A percentile compares a stretch with the other conserved stretches of the same genome.
phyloP scores from a whole-genome alignment of 139 green algal species.

The Chlamydomonas applanata region DNA sequence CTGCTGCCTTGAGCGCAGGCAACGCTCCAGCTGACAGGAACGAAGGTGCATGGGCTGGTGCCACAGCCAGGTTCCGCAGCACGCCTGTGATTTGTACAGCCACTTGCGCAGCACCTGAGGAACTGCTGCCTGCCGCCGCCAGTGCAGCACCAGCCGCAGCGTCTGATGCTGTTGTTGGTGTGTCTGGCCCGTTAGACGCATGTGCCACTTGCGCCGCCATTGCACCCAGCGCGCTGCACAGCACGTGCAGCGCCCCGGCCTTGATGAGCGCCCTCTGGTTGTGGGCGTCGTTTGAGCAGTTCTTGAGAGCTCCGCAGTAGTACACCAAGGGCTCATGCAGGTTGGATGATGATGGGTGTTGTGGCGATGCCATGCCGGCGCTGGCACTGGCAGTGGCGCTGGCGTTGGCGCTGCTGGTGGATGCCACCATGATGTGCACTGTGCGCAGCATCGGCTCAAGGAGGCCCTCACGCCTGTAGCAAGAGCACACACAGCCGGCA shows the following conservation, averaged over 20 bases:
- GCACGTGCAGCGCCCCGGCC: constrained; percentile 27
- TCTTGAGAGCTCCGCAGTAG: constrained; percentile 45
- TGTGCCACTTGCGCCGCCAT: constrained; percentile 24
- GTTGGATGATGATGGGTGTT: background rate
- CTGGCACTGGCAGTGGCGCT: background rate
- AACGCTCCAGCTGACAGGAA: constrained; percentile 32
- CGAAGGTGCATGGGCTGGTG: constrained; percentile 15
- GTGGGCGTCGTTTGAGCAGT: constrained; percentile 36
- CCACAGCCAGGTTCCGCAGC: constrained; percentile 48
- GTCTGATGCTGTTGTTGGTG: too few relatives aligned
- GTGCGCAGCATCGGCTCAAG: constrained; percentile 45
- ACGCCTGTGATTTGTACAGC: constrained; percentile 43
- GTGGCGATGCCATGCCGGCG: background rate
- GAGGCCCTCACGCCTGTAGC: constrained; percentile 30
- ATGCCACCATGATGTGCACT: constrained; percentile 41
- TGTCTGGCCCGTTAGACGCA: too few relatives aligned
- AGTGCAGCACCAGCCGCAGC: background rate
- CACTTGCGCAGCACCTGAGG: constrained; percentile 23
- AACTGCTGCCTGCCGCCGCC: constrained; percentile 4
- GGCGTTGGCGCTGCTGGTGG: constrained; percentile 2
- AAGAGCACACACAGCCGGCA: too few relatives aligned
- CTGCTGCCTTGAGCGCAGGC: constrained; percentile 20
- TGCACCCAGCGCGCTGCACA: constrained; percentile 4
- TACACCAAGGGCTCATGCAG: constrained; percentile 43
- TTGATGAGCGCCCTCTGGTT: constrained; percentile 44